phyloP scores from a whole-genome alignment of 345 rosid genomes.

The Mangifera indica region DNA sequence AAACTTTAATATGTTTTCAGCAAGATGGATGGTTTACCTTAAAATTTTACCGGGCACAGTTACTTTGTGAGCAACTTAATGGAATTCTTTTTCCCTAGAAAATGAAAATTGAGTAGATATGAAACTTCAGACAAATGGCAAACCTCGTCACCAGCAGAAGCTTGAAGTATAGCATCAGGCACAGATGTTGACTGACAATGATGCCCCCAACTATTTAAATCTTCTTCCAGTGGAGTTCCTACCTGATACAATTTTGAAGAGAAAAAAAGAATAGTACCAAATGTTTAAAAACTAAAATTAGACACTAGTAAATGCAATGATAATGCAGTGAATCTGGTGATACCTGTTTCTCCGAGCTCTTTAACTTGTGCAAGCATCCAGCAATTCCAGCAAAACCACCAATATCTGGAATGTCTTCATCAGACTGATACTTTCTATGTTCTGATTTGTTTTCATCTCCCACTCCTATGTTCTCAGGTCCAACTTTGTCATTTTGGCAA shows the following conservation, averaged over 20 bases:
- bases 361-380: slow-evolving; percentile 62
- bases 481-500: slow-evolving; percentile 42
- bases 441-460: slow-evolving; percentile 33
- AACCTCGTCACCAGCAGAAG: slow-evolving; percentile 96
- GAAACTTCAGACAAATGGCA: slow-evolving; percentile 10
- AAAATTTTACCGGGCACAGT: background rate
- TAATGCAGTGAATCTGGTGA: background rate
- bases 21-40: slow-evolving; percentile 4
- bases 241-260: slow-evolving; percentile 45
- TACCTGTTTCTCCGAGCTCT: slow-evolving; percentile 88
- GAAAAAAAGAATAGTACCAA: slow-evolving; percentile 15
- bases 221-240: slow-evolving; percentile 88
- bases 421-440: slow-evolving; percentile 24
- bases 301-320: background rate
- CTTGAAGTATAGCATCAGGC: slow-evolving; percentile 82
- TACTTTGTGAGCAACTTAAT: background rate
- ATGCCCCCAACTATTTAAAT: slow-evolving; percentile 90
- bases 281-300: background rate
- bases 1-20: background rate
- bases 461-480: slow-evolving; percentile 28
- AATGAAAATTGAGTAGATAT: background rate
- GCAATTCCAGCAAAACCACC: slow-evolving; percentile 87
- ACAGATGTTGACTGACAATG: slow-evolving; percentile 68
- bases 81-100: background rate
- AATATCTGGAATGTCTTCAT: slow-evolving; percentile 47